These are phyloP conservation scores for Trichophyton schoenleinii DNA, from an alignment of 2,329 filamentous ascomycete genomes.

Conservation along the genomic window DNA sequence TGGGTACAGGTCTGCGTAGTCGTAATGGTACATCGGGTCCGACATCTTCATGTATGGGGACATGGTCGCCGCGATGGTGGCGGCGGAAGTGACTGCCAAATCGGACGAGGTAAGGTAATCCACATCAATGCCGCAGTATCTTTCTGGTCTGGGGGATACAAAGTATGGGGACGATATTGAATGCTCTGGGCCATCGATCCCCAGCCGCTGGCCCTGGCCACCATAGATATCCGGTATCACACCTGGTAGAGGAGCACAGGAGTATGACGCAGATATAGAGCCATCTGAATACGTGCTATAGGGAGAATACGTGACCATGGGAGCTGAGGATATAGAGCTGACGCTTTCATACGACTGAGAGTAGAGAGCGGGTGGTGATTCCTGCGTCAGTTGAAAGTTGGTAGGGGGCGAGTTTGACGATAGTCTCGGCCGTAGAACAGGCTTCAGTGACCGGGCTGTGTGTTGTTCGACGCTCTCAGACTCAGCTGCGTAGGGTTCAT, in stretches of 20 bases:
- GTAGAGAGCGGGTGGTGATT: background rate
- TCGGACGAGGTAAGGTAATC: background rate
- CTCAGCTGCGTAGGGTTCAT: background rate
- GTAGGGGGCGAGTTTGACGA: constrained; percentile 39
- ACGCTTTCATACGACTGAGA: background rate
- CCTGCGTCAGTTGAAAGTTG: background rate
- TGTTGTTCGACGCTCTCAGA: constrained; percentile 17
- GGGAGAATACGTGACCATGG: background rate
- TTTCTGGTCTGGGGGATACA: background rate
- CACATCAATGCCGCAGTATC: background rate
- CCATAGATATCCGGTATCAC: background rate
- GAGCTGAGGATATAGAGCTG: background rate
- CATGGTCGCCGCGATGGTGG: background rate
- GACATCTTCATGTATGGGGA: background rate
- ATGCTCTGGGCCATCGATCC: background rate
- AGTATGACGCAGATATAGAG: background rate
- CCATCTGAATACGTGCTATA: background rate
- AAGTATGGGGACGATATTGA: background rate
- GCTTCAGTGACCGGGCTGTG: constrained; percentile 28
- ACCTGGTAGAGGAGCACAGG: background rate
- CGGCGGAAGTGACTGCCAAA: background rate
- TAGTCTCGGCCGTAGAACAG: constrained; percentile 39
- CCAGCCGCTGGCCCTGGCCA: background rate
- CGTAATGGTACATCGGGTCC: background rate
- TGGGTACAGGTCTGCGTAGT: background rate